phyloP scores from a whole-genome alignment of 2,329 filamentous ascomycete genomes.

The Cercospora sp. region DNA sequence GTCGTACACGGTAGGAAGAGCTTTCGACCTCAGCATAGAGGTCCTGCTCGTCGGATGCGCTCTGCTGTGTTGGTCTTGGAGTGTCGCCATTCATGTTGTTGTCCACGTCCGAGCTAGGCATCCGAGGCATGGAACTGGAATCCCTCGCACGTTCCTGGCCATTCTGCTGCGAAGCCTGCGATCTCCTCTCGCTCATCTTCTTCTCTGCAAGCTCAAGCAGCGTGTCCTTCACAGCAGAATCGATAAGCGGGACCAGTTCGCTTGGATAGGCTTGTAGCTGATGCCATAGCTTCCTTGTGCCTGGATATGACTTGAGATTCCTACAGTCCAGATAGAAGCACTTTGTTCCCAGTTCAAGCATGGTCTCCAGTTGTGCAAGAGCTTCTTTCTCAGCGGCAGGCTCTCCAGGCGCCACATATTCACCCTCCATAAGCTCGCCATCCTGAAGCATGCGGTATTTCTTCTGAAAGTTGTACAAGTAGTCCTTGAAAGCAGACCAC shows the following conservation, averaged over 20 bases:
- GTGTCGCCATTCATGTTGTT: constrained; percentile 38
- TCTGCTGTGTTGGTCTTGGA: constrained; percentile 40
- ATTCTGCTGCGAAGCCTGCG: constrained; percentile 35
- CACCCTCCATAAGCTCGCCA: constrained; percentile 70
- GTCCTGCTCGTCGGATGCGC: constrained; percentile 58
- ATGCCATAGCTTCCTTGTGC: constrained; percentile 91
- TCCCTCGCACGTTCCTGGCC: constrained; percentile 39
- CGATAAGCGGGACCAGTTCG: constrained; percentile 95
- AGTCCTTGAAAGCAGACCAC: constrained; percentile 84
- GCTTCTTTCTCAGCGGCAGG: constrained; percentile 75
- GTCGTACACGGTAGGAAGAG: constrained; percentile 79
- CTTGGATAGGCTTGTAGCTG: constrained; percentile 92
- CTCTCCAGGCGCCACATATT: constrained; percentile 66
- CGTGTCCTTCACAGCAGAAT: constrained; percentile 87
- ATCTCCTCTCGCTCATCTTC: constrained; percentile 67
- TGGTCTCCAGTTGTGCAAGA: constrained; percentile 81
- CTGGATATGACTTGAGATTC: constrained; percentile 89
- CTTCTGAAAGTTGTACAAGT: constrained; percentile 83
- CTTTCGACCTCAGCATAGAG: constrained; percentile 73
- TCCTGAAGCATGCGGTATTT: constrained; percentile 94
- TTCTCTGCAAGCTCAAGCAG: constrained; percentile 87
- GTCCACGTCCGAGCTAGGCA: constrained; percentile 74
- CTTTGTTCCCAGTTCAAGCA: constrained; percentile 81
- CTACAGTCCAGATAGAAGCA: constrained; percentile 84
- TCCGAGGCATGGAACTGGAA: constrained; percentile 71